Percentiles rank a stretch among this genome's conserved stretches.
phyloP scores from a whole-genome alignment of 495 filamentous ascomycete genomes.

The Annulohypoxylon maeteangense region DNA sequence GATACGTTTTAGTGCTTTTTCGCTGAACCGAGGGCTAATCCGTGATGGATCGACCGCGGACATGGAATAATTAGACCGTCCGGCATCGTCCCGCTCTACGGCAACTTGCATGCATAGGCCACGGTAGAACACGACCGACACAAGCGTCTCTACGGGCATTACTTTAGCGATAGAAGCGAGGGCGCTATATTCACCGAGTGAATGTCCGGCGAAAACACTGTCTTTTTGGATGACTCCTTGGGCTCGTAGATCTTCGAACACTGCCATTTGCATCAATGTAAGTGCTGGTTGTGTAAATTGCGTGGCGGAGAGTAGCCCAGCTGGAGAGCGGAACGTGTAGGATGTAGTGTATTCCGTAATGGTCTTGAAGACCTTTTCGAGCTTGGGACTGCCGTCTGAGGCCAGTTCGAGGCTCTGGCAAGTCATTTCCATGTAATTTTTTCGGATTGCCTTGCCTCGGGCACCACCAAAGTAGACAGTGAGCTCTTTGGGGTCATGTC shows the following conservation, averaged over 20 bases:
- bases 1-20: conserved; percentile 86
- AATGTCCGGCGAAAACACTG: conserved; percentile 89
- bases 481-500: conserved; percentile 91
- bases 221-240: conserved; percentile 87
- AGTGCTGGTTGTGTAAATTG: conserved; percentile 93
- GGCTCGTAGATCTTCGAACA: conserved; percentile 86
- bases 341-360: conserved; percentile 81
- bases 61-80: conserved; percentile 89
- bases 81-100: conserved; percentile 84
- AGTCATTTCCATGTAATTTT: conserved; percentile 95
- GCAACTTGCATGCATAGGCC: conserved; percentile 94
- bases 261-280: conserved; percentile 92
- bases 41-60: conserved; percentile 89
- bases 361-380: conserved; percentile 93
- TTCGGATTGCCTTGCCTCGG: conserved; percentile 84
- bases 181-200: conserved; percentile 89
- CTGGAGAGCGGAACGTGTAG: conserved; percentile 88
- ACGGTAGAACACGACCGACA: conserved; percentile 91
- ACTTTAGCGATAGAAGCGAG: conserved; percentile 88
- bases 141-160: conserved; percentile 91
- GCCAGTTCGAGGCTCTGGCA: conserved; percentile 77
- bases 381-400: conserved; percentile 80
- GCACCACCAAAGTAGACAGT: conserved; percentile 91
- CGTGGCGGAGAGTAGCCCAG: conserved; percentile 85
- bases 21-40: conserved; percentile 87